Evolutionary conservation across 441 rosid genomes (phyloP), one percentile per base, ranked within the genome.

Genomic region (Lepidium campestre): DNA sequence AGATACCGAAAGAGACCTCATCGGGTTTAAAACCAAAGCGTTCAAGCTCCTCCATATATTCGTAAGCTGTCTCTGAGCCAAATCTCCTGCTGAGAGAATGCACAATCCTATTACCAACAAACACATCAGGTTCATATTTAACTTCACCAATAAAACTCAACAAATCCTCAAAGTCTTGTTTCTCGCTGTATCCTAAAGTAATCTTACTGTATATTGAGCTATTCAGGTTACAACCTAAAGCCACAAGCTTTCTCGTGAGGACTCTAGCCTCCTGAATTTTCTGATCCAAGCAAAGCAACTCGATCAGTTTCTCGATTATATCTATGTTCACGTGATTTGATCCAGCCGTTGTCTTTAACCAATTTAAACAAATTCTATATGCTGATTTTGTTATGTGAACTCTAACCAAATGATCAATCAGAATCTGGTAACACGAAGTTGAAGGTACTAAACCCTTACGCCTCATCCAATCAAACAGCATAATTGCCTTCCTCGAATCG

Each of bases 161-260:
- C 60, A 80, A 65, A 80, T 92, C 93, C 58, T 86, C 89, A 73
- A 86, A 90, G 52, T 92, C 90, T 46, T 80, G 82, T 81, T 87
- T 88, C 72, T 85, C 81, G 65, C 82, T 79, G 65, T 88, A 90
- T 18, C 85, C 92, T 69, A 62, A 56, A 52, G 84, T 77, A 70
- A 88, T 84, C 49, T 80, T 79, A 62, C 86, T 75, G 46, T 83
- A 42, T 62, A 79, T 72, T 13, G 58, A 71, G 56, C 68, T 64
- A 68, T 79, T 72, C 46, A 82, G 78, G 70, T 71, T 60, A 72
- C 80, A 82, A 32, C 86, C 88, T 37, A 79, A 74, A 71, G 74
- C 75, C 67, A 57, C 60, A 42, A 78, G 72, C 83, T 84, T 86
- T 79, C 81, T 84, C 40, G 81, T 49, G 31, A 93, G 79, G 37